These are phyloP conservation scores for Saccharomyces hybrid DNA, from an alignment of 1,139 yeast species.

Conservation along the genomic window DNA sequence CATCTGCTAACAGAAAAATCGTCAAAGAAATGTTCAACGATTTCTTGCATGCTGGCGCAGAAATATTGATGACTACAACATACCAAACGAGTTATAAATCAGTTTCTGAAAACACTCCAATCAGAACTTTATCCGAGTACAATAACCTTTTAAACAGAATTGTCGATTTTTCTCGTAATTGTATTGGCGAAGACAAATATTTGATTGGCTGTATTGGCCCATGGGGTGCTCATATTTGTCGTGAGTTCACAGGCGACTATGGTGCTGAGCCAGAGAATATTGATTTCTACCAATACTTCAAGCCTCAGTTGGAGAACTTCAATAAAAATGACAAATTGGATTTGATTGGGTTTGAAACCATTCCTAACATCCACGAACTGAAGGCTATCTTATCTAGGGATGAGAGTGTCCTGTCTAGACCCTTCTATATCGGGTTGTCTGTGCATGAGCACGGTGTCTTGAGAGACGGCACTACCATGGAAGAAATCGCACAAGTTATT, in stretches of 20 bases:
- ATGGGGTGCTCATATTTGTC: slow-evolving; percentile 59
- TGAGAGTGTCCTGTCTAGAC: slow-evolving; percentile 17
- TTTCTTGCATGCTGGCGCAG: slow-evolving; percentile 50
- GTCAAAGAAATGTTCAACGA: slow-evolving; percentile 43
- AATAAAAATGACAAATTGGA: slow-evolving; percentile 19
- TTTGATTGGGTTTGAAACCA: slow-evolving; percentile 26
- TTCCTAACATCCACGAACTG: slow-evolving; percentile 26
- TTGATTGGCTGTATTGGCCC: slow-evolving; percentile 64
- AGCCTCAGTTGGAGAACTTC: slow-evolving; percentile 25
- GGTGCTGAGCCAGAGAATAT: slow-evolving; percentile 20
- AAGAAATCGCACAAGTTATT: slow-evolving; percentile 15
- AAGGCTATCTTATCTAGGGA: slow-evolving; percentile 25
- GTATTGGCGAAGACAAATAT: slow-evolving; percentile 27
- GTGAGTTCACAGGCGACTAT: slow-evolving; percentile 59
- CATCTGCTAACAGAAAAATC: slow-evolving; percentile 36
- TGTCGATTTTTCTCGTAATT: slow-evolving; percentile 21
- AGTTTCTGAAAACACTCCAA: slow-evolving; percentile 18
- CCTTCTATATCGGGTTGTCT: slow-evolving; percentile 25
- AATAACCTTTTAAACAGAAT: slow-evolving; percentile 22
- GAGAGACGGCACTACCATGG: slow-evolving; percentile 27
- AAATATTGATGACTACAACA: slow-evolving; percentile 50
- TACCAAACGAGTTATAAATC: slow-evolving; percentile 45
- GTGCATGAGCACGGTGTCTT: slow-evolving; percentile 21
- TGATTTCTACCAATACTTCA: slow-evolving; percentile 22
- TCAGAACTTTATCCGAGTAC: slow-evolving; percentile 28